phyloP scores from a whole-genome alignment of 2,329 filamentous ascomycete species.

The Colletotrichum euphorbiae region DNA sequence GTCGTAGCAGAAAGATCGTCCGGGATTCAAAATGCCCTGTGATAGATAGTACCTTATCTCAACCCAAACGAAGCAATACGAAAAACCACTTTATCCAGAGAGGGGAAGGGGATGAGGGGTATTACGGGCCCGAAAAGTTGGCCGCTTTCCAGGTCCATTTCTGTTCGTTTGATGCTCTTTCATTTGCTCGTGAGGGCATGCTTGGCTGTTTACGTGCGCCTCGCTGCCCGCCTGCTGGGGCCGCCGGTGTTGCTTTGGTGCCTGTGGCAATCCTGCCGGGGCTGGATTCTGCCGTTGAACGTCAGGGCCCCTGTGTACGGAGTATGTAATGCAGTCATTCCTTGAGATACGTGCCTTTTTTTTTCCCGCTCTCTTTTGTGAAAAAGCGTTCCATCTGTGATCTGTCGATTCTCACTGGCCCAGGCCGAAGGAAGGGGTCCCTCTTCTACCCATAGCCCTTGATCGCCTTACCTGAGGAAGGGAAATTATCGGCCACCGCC shows the following conservation, averaged over 20 bases:
- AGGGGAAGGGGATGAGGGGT: constrained; percentile 15
- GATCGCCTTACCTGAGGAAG: background rate
- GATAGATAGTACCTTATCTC: background rate
- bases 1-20: background rate
- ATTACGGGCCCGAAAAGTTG: constrained; percentile 1
- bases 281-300: constrained; percentile 10
- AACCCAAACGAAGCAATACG: no score
- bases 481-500: constrained; percentile 23
- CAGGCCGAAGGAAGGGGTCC: background rate
- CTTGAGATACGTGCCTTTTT: no score
- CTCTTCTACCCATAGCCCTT: background rate
- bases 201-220: no score
- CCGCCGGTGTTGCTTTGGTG: no score
- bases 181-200: background rate
- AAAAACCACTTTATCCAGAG: constrained; percentile 3
- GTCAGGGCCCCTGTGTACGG: background rate
- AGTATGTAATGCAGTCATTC: no score
- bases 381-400: no score
- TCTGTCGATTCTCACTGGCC: constrained; percentile 1
- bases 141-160: background rate
- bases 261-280: background rate
- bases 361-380: no score
- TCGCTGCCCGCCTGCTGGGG: no score
- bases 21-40: background rate
- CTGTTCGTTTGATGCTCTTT: background rate